Evolutionary conservation across 2,329 filamentous ascomycete species (phyloP).

Genomic region (Nigrospora sphaerica): DNA sequence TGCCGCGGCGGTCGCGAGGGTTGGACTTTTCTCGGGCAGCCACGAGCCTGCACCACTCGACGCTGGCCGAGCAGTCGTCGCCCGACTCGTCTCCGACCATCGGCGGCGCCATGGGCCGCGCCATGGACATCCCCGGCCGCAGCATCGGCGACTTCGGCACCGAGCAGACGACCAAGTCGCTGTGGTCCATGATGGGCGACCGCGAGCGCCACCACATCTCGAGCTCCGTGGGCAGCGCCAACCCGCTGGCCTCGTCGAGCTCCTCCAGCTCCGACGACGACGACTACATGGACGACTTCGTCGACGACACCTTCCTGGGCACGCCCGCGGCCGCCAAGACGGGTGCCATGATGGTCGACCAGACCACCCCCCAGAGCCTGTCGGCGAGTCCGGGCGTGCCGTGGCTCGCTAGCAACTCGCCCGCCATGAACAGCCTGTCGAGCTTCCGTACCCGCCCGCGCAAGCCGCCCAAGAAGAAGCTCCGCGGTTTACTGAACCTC

Average conservation of each 20-base stretch:
- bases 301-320: constrained; percentile 72
- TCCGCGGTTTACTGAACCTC: constrained; percentile 38
- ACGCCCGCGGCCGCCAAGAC: constrained; percentile 72
- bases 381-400: constrained; percentile 35
- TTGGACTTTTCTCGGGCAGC: constrained; percentile 90
- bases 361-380: constrained; percentile 37
- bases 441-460: constrained; percentile 75
- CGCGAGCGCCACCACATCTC: constrained; percentile 67
- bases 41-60: constrained; percentile 93
- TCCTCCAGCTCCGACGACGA: constrained; percentile 56
- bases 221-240: constrained; percentile 72
- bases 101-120: constrained; percentile 50
- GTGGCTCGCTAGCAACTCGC: constrained; percentile 61
- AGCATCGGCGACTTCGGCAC: constrained; percentile 36
- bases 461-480: constrained; percentile 53
- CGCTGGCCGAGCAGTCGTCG: constrained; percentile 77
- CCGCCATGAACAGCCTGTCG: constrained; percentile 68
- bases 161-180: constrained; percentile 61
- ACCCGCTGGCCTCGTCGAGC: constrained; percentile 56
- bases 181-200: constrained; percentile 65
- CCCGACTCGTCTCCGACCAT: constrained; percentile 88
- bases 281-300: constrained; percentile 64
- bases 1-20: constrained; percentile 82
- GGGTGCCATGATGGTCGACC: constrained; percentile 35
- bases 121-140: constrained; percentile 51